Evolutionary conservation across 2,329 filamentous ascomycete genomes (phyloP), one percentile per base, ranked within the genome.

Genomic region (Trichoderma sp.): DNA sequence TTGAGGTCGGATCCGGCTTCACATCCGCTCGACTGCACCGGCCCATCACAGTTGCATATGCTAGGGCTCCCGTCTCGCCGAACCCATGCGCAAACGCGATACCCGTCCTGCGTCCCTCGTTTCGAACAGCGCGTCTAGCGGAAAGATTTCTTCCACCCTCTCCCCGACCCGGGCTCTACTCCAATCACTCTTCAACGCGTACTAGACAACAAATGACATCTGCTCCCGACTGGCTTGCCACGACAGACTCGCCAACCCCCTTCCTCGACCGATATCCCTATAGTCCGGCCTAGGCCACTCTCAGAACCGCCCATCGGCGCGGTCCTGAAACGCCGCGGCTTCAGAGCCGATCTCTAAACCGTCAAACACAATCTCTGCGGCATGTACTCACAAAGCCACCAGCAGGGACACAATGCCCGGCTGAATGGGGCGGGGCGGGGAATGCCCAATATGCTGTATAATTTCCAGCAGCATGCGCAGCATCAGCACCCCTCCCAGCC

Each of bases 311-410:
- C 75, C 71, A 76, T 77, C 75, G 78, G 76, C 77, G 76, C 77
- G 74, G 73, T 72, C 70, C 73, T 62, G 57, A 47, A 50, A 32
- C 70, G 61, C 50, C 57, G 71, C 50, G 68, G 58, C 57, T 68
- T 73, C 72, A 69, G 68, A 73, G 67, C 73, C 62, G 75, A 72
- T 58, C 72, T 73, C 65, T 72, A 67, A 70, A 69, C 61, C 71
- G 70, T 69, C 71, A 68, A 61, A 63, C 72, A 71, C 68, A 70
- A 74, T 71, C 71, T 68, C 76, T 68, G 75, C 81, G 86, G 86
- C 80, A 94, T 94, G 92, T 94, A 91, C 85, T 90, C 89, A 79
- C 90, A 93, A 81, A 86, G 86, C 79, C 90, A 88, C 80, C 90
- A 92, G 80, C 90, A 91, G 83, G 89, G 90, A 80, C 92, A 93